Evolutionary conservation across 306 rosid species (phyloP).

Genomic region (Spatholobus suberectus): DNA sequence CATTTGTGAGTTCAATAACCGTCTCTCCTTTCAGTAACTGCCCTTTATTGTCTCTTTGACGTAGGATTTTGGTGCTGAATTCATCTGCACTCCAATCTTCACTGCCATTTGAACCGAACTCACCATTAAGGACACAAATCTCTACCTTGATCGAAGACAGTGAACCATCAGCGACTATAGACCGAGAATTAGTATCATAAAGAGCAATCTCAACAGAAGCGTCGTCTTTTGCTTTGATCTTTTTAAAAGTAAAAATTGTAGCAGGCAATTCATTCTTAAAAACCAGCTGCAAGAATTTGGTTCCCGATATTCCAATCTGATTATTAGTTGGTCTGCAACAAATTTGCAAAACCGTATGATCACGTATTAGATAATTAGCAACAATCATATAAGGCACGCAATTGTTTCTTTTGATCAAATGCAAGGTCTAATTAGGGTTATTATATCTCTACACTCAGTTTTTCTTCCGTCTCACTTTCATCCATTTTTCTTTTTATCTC

Average conservation of each 20-base stretch:
- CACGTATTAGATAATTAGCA: too few species aligned
- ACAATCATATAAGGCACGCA: neutral
- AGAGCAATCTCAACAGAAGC: constrained; percentile 41
- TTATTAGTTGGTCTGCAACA: neutral
- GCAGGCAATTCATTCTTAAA: constrained; percentile 42
- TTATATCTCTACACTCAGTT: too few species aligned
- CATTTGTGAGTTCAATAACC: neutral
- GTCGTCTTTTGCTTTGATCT: constrained; percentile 28
- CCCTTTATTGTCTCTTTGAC: constrained; percentile 46
- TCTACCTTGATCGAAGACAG: constrained; percentile 48
- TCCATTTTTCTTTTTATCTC: too few species aligned
- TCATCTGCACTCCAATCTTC: constrained; percentile 56
- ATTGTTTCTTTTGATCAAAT: neutral
- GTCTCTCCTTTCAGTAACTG: constrained; percentile 48
- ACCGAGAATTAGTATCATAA: constrained; percentile 33
- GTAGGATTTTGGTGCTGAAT: constrained; percentile 43
- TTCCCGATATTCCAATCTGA: neutral
- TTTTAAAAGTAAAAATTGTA: constrained; percentile 34
- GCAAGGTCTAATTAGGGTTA: too few species aligned
- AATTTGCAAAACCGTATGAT: neutral
- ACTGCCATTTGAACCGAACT: constrained; percentile 35
- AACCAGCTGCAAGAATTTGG: constrained; percentile 32
- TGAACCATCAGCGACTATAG: constrained; percentile 44
- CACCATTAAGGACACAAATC: constrained; percentile 51
- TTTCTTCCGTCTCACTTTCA: too few species aligned